Evolutionary conservation across 2,329 filamentous ascomycete genomes (phyloP), one percentile per base, ranked within the genome.

Genomic region (Sphaerostilbella broomeana): DNA sequence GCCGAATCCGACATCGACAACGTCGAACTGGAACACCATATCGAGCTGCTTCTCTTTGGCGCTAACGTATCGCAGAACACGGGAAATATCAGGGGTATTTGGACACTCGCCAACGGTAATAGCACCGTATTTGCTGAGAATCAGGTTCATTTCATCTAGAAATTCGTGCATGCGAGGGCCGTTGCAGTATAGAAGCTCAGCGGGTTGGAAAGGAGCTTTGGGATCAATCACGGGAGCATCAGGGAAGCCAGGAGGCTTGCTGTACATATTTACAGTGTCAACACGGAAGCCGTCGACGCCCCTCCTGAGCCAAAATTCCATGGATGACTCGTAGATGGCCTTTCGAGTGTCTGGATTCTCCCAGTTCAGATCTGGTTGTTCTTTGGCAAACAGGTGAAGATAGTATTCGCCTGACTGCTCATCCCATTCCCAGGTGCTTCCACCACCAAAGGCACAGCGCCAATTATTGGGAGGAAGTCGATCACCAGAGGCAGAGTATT

Each of bases 311-410:
- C 86, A 92, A 57, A 89, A 92, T 20, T 75, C 72, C 74, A 89
- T 84, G 5, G 82, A 72, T 12, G 75, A 72, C 22, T 81, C 70
- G 56, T 87, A 84, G 6, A 89, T 78, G 2, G 84, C 85, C 31
- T 75, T 64, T 12, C 84, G 73, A 0, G 83, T 75, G 8, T 73
- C 75, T 0, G 70, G 68, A 42, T 81, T 84, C 53, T 89, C 83
- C 84, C 85, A 92, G 61, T 92, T 92, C n/a, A 92, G 69, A 51
- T 92, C 86, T 0, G 86, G 86, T 56, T 90, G 86, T 47, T 85
- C 77, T 5, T 73, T 73, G 6, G 81, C 78, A 57, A 86, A 94
- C 9, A 92, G 69, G 45, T 84, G 79, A 0, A 89, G 73, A 52
- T 86, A 89, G 58, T 86, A 89, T 59, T 89, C 81, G 33, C 72